Evolutionary conservation across 2,329 filamentous ascomycete genomes (phyloP).

Genomic region (Trichoderma aggressivum): DNA sequence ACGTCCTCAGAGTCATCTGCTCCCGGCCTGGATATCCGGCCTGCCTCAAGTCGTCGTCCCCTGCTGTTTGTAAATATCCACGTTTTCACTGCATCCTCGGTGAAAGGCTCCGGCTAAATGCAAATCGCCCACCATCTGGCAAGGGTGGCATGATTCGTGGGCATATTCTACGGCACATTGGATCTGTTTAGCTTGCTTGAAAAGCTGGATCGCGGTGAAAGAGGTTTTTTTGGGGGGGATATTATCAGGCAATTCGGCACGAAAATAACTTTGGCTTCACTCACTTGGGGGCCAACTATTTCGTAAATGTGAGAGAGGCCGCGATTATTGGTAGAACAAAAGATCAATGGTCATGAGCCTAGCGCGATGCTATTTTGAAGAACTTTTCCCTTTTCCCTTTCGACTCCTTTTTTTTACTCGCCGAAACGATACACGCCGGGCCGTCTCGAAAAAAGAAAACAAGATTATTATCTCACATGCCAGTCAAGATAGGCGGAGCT

Average conservation of each 20-base stretch:
- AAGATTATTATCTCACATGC: not conserved
- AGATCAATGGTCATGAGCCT: not conserved
- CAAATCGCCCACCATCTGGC: not conserved
- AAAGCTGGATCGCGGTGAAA: not conserved
- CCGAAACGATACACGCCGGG: not conserved
- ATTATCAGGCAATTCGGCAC: not conserved
- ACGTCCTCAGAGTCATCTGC: slow-evolving; percentile 10
- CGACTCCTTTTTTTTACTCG: not conserved
- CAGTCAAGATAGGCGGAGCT: not conserved
- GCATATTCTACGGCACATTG: not conserved
- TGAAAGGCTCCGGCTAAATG: slow-evolving; percentile 15
- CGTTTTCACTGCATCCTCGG: slow-evolving; percentile 5
- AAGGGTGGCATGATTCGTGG: slow-evolving; percentile 8
- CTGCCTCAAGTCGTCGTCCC: not conserved
- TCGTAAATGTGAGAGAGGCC: not conserved
- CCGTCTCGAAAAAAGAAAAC: not conserved
- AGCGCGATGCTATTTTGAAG: not conserved
- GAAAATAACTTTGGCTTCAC: not conserved
- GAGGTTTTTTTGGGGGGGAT: not conserved
- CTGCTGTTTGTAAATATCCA: slow-evolving; percentile 6
- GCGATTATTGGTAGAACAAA: not conserved
- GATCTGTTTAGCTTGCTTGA: not conserved
- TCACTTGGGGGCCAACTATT: not conserved
- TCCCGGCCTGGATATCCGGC: not conserved
- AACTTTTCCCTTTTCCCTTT: not conserved